Evolutionary conservation across 805 yeast genomes (phyloP).

Genomic region (Starmerella potacharoeniae): DNA sequence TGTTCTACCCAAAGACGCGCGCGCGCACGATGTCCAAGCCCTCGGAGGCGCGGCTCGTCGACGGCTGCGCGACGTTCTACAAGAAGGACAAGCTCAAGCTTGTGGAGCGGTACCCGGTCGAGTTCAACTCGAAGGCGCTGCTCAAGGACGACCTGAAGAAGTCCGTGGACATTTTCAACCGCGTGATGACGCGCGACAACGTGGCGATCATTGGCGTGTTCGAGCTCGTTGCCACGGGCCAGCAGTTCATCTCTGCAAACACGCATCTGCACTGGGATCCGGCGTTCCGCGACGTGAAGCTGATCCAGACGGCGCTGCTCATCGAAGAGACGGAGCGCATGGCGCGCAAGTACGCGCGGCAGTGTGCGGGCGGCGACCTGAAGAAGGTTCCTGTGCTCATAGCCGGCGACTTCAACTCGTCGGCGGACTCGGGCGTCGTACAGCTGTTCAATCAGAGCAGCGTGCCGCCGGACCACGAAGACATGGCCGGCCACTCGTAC

Average conservation of each 20-base stretch:
- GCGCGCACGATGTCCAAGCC: constrained; percentile 70
- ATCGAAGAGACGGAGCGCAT: constrained; percentile 73
- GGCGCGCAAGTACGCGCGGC: constrained; percentile 37
- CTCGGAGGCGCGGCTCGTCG: constrained; percentile 80
- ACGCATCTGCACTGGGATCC: constrained; percentile 99
- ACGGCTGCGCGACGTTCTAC: constrained; percentile 95
- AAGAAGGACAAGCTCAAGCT: constrained; percentile 57
- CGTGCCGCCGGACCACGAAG: constrained; percentile 60
- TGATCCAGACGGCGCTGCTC: constrained; percentile 86
- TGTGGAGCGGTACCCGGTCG: constrained; percentile 60
- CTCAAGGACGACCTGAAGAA: constrained; percentile 65
- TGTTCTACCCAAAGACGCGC: constrained; percentile 78
- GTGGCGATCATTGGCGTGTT: constrained; percentile 69
- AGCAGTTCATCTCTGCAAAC: constrained; percentile 62
- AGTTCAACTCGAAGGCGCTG: constrained; percentile 49
- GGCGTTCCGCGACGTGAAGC: constrained; percentile 85
- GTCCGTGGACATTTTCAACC: constrained; percentile 86
- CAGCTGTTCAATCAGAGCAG: constrained; percentile 74
- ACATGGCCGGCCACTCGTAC: constrained; percentile 75
- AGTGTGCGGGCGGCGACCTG: constrained; percentile 33
- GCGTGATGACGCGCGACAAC: constrained; percentile 93
- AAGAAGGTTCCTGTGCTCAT: constrained; percentile 62
- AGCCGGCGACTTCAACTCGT: constrained; percentile 89
- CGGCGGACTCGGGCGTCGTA: constrained; percentile 78
- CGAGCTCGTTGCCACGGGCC: constrained; percentile 62